Evolutionary conservation across 75 land plant species (phyloP).

Genomic region (Selaginella tamariscina): DNA sequence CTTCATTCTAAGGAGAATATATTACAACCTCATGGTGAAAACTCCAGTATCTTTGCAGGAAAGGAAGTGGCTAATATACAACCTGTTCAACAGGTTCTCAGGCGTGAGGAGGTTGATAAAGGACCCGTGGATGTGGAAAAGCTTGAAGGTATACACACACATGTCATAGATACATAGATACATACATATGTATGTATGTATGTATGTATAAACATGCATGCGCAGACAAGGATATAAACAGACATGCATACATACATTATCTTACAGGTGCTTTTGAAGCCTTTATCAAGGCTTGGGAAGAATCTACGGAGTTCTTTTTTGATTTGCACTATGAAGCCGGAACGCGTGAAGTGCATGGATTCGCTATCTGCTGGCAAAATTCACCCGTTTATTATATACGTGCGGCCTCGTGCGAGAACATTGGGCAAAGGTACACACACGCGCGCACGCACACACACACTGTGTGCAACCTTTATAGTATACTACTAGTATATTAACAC

Average conservation of each 20-base stretch:
- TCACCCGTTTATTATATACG: conserved; percentile 89
- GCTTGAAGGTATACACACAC: conserved; percentile 39
- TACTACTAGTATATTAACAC: too few relatives aligned
- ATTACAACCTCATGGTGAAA: background rate
- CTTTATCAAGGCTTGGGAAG: conserved; percentile 61
- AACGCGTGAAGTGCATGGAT: conserved; percentile 42
- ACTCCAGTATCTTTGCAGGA: background rate
- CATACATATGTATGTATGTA: too few relatives aligned
- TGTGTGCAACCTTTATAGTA: too few relatives aligned
- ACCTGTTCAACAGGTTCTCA: background rate
- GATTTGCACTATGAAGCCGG: conserved; percentile 49
- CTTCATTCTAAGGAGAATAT: too few relatives aligned
- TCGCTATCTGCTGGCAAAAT: conserved; percentile 89
- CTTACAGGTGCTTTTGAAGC: conserved; percentile 61
- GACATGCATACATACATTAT: too few relatives aligned
- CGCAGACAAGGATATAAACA: too few relatives aligned
- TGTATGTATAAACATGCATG: too few relatives aligned
- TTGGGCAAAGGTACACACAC: too few relatives aligned
- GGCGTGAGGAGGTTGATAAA: conserved; percentile 1
- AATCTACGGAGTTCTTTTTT: conserved; percentile 49
- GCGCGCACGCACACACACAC: too few relatives aligned
- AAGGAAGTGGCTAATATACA: background rate
- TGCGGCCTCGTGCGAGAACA: background rate
- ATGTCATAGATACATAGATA: too few relatives aligned
- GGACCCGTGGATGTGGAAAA: conserved; percentile 62